Evolutionary conservation across 495 filamentous ascomycete genomes (phyloP).

Genomic region (Penicillium coprophilum): DNA sequence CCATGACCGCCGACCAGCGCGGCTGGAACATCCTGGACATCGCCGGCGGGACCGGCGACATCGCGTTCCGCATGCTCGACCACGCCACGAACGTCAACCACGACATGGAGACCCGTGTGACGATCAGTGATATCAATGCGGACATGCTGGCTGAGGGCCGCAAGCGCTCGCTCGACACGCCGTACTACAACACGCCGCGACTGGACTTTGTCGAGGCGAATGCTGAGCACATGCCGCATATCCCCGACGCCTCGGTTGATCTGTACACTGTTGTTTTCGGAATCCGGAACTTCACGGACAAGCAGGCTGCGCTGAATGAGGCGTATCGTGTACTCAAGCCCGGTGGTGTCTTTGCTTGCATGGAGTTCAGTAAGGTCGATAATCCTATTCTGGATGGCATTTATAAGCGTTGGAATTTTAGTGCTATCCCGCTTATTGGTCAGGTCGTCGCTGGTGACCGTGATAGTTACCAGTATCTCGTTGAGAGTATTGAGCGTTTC

Average conservation of each 20-base stretch:
- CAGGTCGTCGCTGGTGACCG: slow-evolving; percentile 93
- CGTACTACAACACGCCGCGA: slow-evolving; percentile 56
- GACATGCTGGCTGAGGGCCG: slow-evolving; percentile 88
- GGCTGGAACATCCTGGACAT: slow-evolving; percentile 91
- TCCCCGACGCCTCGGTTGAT: slow-evolving; percentile 68
- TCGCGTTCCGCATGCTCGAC: slow-evolving; percentile 95
- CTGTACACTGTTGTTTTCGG: slow-evolving; percentile 98
- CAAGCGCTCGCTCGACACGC: slow-evolving; percentile 64
- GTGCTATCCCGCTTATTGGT: slow-evolving; percentile 90
- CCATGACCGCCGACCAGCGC: slow-evolving; percentile 35
- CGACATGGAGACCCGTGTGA: slow-evolving; percentile 76
- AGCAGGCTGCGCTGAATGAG: slow-evolving; percentile 73
- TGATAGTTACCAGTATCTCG: slow-evolving; percentile 96
- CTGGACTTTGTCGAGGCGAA: slow-evolving; percentile 87
- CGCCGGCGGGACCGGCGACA: slow-evolving; percentile 95
- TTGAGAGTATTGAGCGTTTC: slow-evolving; percentile 95
- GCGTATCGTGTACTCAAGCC: slow-evolving; percentile 88
- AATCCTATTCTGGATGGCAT: slow-evolving; percentile 73
- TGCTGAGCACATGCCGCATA: slow-evolving; percentile 71
- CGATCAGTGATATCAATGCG: slow-evolving; percentile 91
- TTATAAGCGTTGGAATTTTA: slow-evolving; percentile 96
- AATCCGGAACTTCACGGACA: slow-evolving; percentile 93
- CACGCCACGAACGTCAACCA: slow-evolving; percentile 79
- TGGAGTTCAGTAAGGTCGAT: slow-evolving; percentile 88
- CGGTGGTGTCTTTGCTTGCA: slow-evolving; percentile 92